These are phyloP conservation scores for Mortierella sp. DNA, from an alignment of 371 early-diverging fungal species.

Conservation along the genomic window DNA sequence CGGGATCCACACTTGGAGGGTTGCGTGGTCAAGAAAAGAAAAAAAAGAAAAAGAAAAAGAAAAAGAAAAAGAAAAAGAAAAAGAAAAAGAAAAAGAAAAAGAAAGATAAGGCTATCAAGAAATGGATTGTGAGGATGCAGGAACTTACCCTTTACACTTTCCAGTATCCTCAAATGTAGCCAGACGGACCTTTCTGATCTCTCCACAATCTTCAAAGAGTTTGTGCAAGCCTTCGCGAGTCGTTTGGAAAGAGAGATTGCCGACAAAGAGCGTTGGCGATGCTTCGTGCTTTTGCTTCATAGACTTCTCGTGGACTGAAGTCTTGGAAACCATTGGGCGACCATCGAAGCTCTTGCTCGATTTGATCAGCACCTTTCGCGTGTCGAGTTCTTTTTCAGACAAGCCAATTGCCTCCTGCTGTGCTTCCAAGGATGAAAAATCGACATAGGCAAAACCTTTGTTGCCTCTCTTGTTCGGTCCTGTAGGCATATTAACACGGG, in stretches of 20 bases:
- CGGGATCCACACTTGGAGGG: too few species aligned
- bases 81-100: neutral
- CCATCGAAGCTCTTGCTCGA: slow-evolving; percentile 68
- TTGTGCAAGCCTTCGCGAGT: slow-evolving; percentile 70
- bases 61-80: neutral
- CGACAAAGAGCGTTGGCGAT: slow-evolving; percentile 82
- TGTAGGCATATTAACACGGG: slow-evolving; percentile 74
- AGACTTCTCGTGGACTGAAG: slow-evolving; percentile 32
- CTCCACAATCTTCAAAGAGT: slow-evolving; percentile 70
- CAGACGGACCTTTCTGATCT: slow-evolving; percentile 73
- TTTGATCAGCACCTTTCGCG: slow-evolving; percentile 77
- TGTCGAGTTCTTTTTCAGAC: slow-evolving; percentile 68
- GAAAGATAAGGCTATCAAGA: neutral
- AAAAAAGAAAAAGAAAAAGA: neutral
- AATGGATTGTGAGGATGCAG: neutral
- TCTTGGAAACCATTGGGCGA: slow-evolving; percentile 48
- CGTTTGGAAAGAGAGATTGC: slow-evolving; percentile 80
- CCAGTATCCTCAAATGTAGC: slow-evolving; percentile 81
- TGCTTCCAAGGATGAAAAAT: slow-evolving; percentile 68
- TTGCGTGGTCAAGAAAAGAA: neutral
- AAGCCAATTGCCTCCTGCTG: slow-evolving; percentile 65
- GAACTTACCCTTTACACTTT: slow-evolving; percentile 77
- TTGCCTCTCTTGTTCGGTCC: slow-evolving; percentile 63
- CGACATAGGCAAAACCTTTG: slow-evolving; percentile 77
- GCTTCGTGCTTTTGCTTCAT: slow-evolving; percentile 66